These are phyloP conservation scores for Scheffersomyces insectosa DNA, from an alignment of 1,139 yeast genomes.

Conservation along the genomic window DNA sequence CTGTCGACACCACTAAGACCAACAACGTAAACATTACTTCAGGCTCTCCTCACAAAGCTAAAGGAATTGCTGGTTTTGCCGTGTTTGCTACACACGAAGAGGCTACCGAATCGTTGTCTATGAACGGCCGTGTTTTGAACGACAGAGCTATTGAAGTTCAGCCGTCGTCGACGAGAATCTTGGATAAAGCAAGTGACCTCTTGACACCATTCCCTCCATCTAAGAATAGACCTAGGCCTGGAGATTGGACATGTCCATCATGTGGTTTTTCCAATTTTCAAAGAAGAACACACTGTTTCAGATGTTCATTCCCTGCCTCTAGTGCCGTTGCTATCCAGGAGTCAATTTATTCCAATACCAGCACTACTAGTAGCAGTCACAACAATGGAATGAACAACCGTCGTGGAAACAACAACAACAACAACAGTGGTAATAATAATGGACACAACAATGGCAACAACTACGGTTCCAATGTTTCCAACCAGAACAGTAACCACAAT, in stretches of 20 bases:
- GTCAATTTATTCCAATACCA: conserved; percentile 32
- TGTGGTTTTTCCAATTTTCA: conserved; percentile 96
- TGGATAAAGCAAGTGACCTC: conserved; percentile 80
- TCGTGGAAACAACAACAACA: conserved; percentile 6
- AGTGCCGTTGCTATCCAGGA: conserved; percentile 68
- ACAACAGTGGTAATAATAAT: conserved; percentile 7
- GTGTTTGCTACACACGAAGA: conserved; percentile 84
- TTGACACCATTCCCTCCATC: conserved; percentile 84
- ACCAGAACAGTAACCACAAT: conserved; percentile 14
- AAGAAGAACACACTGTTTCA: conserved; percentile 89
- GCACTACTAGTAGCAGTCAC: conserved; percentile 4
- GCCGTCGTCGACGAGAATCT: conserved; percentile 75
- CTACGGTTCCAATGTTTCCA: conserved; percentile 9
- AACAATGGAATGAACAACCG: conserved; percentile 5
- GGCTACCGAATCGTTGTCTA: conserved; percentile 70
- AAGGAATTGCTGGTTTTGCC: conserved; percentile 70
- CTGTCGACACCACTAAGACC: conserved; percentile 19
- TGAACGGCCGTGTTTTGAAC: conserved; percentile 78
- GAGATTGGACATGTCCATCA: conserved; percentile 96
- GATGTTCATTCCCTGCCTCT: conserved; percentile 89
- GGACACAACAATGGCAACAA: conserved; percentile 8
- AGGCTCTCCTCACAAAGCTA: conserved; percentile 13
- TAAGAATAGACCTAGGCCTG: conserved; percentile 91
- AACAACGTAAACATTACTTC: conserved; percentile 9
- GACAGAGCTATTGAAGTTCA: conserved; percentile 82